Base-by-base conservation (phyloP, 1,139 yeast genomes). In the Debaryomyces sp. region DNA sequence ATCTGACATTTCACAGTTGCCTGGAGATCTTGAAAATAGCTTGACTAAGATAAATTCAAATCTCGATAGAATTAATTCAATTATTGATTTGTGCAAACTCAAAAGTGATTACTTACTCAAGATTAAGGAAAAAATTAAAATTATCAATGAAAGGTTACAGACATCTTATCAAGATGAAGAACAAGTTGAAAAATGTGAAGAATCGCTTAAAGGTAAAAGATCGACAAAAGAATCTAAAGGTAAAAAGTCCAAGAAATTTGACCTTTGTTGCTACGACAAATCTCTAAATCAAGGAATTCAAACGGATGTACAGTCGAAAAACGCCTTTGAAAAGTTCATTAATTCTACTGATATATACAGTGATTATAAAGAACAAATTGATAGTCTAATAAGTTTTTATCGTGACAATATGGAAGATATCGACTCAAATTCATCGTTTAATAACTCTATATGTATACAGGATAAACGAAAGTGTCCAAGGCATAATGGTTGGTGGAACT, bases 401-500 rank as follows among this genome's bases (percentile, higher is more conserved):
- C 35, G 43, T 17, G 41, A 43, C 8, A 44, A 47, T 26, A 51
- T 48, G 17, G 46, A 44, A 4, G 46, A 43, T 2, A 57, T 59
- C 2, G 61, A 57, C 17, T 53, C 56, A 2, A 52, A 53, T n/a
- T 60, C 54, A 9, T 58, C 59, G 58, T 64, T 59, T 27, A 37
- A 55, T 15, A 62, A 54, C 48, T 57, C 50, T 45, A 54, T 82
- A 2, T 89, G 96, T 60, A 59, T 82, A 13, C 66, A 70, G n/a
- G 94, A 87, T 46, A 81, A 80, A 53, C 75, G 84, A 45, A 85
- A 85, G 57, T 89, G 96, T 62, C 63, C 65, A 5, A 77, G 82
- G 44, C 96, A 89, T 59, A 73, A 74, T 43, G 85, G 87, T 0
- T 89, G 96, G 96, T 76, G 74, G 63, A 70, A 70, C 42, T 76